phyloP scores from a whole-genome alignment of 305 asterid genomes.

The Fraxinus greggii region DNA sequence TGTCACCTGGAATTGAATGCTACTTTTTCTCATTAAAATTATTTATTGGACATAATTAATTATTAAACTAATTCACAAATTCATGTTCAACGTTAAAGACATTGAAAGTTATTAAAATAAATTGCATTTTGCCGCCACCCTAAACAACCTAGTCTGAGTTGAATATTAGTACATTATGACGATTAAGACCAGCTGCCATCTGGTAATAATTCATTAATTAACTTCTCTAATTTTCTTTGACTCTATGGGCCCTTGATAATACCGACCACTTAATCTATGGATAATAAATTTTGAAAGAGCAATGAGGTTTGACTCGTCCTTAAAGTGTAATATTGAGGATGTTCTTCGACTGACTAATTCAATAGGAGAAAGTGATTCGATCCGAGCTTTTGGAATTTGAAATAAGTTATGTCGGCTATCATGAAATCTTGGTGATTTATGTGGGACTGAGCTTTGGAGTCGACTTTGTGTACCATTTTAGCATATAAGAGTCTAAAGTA shows the following conservation, averaged over 20 bases:
- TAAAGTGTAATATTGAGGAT: not conserved
- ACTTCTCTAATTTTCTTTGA: not conserved
- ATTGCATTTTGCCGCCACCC: conserved; percentile 18
- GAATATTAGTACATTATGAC: not conserved
- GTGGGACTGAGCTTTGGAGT: not conserved
- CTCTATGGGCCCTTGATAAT: not conserved
- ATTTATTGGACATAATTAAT: not conserved
- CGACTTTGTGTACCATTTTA: not conserved
- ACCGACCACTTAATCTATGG: not conserved
- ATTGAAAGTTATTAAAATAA: conserved; percentile 2
- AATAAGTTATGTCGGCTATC: not conserved
- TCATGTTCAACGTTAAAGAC: not conserved
- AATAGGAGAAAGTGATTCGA: not conserved
- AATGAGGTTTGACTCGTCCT: not conserved
- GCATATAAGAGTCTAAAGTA: too few relatives aligned
- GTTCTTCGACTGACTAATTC: not conserved
- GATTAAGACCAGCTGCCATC: not conserved
- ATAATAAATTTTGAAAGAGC: not conserved
- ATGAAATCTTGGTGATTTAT: not conserved
- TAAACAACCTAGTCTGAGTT: not conserved
- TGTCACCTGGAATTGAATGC: conserved; percentile 39
- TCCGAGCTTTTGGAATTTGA: not conserved
- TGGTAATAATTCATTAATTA: not conserved
- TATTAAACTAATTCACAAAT: not conserved
- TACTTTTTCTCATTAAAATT: not conserved